Conservation (phyloP, 306 rosid species). For the Luffa aegyptiaca region DNA sequence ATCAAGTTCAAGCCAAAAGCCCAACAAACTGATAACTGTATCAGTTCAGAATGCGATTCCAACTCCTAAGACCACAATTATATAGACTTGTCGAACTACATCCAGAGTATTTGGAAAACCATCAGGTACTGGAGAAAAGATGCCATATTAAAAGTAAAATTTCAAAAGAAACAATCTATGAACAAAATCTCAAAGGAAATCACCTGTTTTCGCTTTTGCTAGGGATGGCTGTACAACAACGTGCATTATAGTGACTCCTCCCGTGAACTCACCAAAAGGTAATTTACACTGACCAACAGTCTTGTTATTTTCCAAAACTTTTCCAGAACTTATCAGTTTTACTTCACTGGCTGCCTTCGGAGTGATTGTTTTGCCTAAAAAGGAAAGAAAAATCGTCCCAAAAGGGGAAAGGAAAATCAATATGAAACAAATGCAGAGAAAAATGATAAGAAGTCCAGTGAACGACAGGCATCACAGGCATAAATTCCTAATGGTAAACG, state of each 20-base stretch:
- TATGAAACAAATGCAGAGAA: background rate
- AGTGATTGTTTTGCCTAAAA: conserved; percentile 55
- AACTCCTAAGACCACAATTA: background rate
- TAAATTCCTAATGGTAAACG: background rate
- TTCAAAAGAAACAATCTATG: background rate
- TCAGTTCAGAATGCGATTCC: background rate
- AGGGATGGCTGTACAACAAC: conserved; percentile 71
- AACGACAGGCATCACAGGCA: background rate
- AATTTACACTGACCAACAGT: conserved; percentile 86
- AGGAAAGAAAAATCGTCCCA: background rate
- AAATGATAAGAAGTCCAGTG: background rate
- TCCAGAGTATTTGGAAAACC: background rate
- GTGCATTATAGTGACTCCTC: conserved; percentile 60
- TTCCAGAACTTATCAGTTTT: conserved; percentile 85
- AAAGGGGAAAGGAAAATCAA: conserved; percentile 6
- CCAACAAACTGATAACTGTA: conserved; percentile 3
- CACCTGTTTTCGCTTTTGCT: conserved; percentile 71
- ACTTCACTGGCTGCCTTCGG: conserved; percentile 98
- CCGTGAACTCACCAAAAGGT: conserved; percentile 65
- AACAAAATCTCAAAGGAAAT: conserved; percentile 12
- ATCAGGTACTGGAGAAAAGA: background rate
- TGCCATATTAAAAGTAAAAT: background rate
- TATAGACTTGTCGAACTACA: background rate
- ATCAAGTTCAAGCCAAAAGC: background rate
- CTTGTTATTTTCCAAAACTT: conserved; percentile 94